phyloP scores from a whole-genome alignment of 805 yeast genomes.

The Ascoidea rubescens region DNA sequence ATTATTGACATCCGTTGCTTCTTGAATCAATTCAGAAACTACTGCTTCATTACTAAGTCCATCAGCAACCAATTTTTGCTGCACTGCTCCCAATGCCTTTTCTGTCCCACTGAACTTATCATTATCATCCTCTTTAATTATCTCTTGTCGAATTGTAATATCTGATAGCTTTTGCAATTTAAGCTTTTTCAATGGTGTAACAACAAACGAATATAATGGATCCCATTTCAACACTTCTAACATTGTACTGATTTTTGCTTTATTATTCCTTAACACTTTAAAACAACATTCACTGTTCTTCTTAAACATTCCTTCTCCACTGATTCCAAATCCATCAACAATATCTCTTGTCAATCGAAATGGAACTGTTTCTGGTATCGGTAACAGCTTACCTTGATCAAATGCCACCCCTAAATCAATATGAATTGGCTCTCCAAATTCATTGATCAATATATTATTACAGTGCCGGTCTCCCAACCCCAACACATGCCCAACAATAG shows the following conservation, averaged over 20 bases:
- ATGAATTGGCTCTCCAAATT: conserved; percentile 87
- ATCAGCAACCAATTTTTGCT: conserved; percentile 48
- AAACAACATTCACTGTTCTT: conserved; percentile 64
- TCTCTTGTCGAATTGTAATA: conserved; percentile 1
- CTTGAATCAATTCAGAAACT: conserved; percentile 65
- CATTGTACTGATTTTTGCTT: conserved; percentile 62
- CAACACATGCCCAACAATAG: conserved; percentile 75
- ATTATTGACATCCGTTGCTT: conserved; percentile 56
- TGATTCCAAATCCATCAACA: conserved; percentile 83
- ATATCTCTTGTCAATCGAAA: conserved; percentile 83
- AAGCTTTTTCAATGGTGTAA: conserved; percentile 58
- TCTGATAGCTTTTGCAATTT: conserved; percentile 26
- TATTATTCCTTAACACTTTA: conserved; percentile 47
- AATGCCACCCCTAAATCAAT: conserved; percentile 94
- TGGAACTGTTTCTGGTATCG: conserved; percentile 89
- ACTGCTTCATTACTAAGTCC: conserved; percentile 74
- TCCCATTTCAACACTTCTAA: conserved; percentile 82
- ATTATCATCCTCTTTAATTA: background rate
- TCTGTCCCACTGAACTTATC: background rate
- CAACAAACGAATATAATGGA: conserved; percentile 84
- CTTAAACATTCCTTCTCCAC: conserved; percentile 74
- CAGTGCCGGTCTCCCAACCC: conserved; percentile 96
- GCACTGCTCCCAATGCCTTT: conserved; percentile 55
- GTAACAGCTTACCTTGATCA: conserved; percentile 77
- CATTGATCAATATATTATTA: conserved; percentile 76